Percentiles rank a stretch among this genome's conserved stretches.
Conservation (phyloP, 192 early-diverging fungal species). For the Funneliformis geosporum region DNA sequence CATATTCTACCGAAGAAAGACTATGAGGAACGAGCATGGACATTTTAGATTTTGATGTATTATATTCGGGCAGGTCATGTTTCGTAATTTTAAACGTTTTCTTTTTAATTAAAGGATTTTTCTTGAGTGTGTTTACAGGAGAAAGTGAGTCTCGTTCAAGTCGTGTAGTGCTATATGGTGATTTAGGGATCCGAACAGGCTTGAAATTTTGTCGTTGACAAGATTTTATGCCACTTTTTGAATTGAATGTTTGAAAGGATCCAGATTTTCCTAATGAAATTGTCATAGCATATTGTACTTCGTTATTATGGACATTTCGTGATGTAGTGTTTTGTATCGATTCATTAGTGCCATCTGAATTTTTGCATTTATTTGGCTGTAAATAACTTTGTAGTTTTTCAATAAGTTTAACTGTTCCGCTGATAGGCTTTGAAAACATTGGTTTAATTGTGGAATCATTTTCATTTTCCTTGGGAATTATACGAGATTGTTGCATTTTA, state of each 20-base stretch:
- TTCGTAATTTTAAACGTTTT: not conserved
- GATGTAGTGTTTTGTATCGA: not conserved
- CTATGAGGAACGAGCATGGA: constrained; percentile 24
- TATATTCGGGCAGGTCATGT: constrained; percentile 26
- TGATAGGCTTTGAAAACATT: not conserved
- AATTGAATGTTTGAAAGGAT: not conserved
- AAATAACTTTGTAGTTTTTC: not conserved
- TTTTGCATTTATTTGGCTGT: not conserved
- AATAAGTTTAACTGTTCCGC: not conserved
- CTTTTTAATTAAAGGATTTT: not conserved
- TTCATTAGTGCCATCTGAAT: not conserved
- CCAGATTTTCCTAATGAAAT: not conserved
- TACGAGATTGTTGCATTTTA: not conserved
- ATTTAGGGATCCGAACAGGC: not conserved
- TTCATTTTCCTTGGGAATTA: not conserved
- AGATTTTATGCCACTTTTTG: not conserved
- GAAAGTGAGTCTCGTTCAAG: not conserved
- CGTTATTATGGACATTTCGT: not conserved
- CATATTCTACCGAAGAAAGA: constrained; percentile 4
- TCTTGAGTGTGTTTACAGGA: not conserved
- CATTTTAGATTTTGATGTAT: constrained; percentile 8
- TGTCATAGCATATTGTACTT: not conserved
- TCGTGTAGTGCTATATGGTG: not conserved
- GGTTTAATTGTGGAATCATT: not conserved
- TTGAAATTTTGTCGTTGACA: not conserved